phyloP scores from a whole-genome alignment of 495 filamentous ascomycete species.

The Annulohypoxylon maeteangense region DNA sequence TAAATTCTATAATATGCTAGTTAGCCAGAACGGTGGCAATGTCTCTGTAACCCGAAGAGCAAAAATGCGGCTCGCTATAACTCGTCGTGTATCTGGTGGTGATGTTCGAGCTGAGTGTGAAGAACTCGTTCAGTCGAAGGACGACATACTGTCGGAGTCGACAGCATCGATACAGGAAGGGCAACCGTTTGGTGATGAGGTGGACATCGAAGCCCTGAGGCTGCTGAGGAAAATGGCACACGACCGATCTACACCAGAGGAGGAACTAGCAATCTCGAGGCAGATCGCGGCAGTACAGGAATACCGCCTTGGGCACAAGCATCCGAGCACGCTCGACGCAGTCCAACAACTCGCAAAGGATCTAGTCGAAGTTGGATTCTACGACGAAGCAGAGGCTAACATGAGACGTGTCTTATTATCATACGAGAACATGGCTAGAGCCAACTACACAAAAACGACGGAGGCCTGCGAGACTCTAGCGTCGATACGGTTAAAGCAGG shows the following conservation, averaged over 20 bases:
- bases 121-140: background rate
- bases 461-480: background rate
- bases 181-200: background rate
- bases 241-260: background rate
- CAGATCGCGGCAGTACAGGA: constrained; percentile 8
- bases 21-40: background rate
- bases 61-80: constrained; percentile 6
- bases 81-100: constrained; percentile 6
- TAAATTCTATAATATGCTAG: background rate
- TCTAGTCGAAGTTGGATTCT: constrained; percentile 8
- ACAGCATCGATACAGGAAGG: background rate
- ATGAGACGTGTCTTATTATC: constrained; percentile 10
- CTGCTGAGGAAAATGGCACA: background rate
- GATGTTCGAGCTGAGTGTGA: constrained; percentile 5
- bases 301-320: constrained; percentile 1
- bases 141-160: background rate
- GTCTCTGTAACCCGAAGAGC: background rate
- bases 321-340: background rate
- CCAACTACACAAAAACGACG: constrained; percentile 4
- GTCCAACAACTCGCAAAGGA: background rate
- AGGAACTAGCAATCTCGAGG: background rate
- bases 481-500: constrained; percentile 2
- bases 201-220: background rate
- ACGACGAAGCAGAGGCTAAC: constrained; percentile 7
- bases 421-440: background rate